These are phyloP conservation scores for Pogostemon cablin DNA, from an alignment of 257 asterid genomes.

Conservation along the genomic window DNA sequence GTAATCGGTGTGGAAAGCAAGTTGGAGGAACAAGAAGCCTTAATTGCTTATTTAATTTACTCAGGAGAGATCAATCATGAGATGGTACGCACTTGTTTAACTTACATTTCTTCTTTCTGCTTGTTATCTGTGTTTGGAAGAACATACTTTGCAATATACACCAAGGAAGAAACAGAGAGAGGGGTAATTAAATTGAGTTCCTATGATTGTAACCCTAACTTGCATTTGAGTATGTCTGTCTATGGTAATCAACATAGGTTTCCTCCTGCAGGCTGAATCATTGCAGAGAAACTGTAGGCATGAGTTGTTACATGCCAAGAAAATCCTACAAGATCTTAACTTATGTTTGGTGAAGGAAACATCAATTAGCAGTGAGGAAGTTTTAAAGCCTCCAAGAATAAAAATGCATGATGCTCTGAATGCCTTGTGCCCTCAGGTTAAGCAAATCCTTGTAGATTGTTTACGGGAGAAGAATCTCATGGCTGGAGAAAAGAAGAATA, in stretches of 20 bases:
- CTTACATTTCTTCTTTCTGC: slow-evolving; percentile 17
- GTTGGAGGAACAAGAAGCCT: slow-evolving; percentile 48
- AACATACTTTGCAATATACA: too few relatives aligned
- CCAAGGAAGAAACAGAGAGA: too few relatives aligned
- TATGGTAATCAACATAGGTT: slow-evolving; percentile 26
- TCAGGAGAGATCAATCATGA: slow-evolving; percentile 57
- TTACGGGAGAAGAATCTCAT: slow-evolving; percentile 46
- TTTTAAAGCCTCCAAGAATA: slow-evolving; percentile 35
- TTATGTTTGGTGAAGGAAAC: slow-evolving; percentile 35
- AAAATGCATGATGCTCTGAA: slow-evolving; percentile 33
- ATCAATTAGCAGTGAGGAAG: slow-evolving; percentile 32
- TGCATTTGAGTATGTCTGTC: too few relatives aligned
- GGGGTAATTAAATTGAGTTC: too few relatives aligned
- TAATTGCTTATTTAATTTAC: slow-evolving; percentile 50
- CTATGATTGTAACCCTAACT: too few relatives aligned
- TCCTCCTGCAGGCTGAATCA: slow-evolving; percentile 71
- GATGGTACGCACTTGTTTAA: slow-evolving; percentile 52
- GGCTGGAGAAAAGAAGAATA: slow-evolving; percentile 48
- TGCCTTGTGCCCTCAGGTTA: slow-evolving; percentile 54
- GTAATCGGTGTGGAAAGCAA: slow-evolving; percentile 47
- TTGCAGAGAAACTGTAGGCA: slow-evolving; percentile 56
- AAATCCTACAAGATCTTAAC: slow-evolving; percentile 53
- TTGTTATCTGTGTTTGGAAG: not conserved
- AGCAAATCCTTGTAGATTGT: slow-evolving; percentile 65
- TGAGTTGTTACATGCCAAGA: slow-evolving; percentile 57